Conservation (phyloP, 768 basidiomycete genomes). For the Rhodotorula paludigena region DNA sequence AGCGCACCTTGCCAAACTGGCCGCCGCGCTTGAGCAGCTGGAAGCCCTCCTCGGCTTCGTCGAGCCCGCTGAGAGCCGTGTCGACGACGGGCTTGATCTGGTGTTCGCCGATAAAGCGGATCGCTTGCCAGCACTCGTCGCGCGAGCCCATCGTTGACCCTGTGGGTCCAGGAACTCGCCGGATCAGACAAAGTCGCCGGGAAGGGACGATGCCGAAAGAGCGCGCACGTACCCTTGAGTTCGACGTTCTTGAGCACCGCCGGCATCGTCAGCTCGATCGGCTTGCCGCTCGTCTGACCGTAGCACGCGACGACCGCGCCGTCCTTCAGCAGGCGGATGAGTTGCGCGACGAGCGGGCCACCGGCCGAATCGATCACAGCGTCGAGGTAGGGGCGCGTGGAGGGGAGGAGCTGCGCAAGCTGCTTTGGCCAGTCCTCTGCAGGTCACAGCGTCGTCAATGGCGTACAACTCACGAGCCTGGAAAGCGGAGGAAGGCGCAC, state of each 20-base stretch:
- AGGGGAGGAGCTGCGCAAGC: constrained; percentile 52
- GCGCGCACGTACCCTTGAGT: constrained; percentile 58
- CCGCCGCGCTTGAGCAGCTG: constrained; percentile 59
- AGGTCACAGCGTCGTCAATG: neutral
- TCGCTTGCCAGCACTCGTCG: constrained; percentile 67
- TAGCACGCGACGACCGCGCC: constrained; percentile 40
- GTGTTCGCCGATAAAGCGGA: constrained; percentile 63
- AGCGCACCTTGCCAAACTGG: constrained; percentile 70
- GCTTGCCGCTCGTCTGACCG: constrained; percentile 52
- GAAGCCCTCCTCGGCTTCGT: constrained; percentile 64
- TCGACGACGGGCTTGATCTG: constrained; percentile 67
- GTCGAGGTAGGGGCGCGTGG: constrained; percentile 50
- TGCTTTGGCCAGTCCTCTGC: constrained; percentile 47
- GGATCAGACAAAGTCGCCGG: neutral
- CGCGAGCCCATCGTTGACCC: constrained; percentile 81
- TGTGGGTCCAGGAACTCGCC: constrained; percentile 41
- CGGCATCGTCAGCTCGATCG: constrained; percentile 67
- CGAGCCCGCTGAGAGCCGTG: constrained; percentile 64
- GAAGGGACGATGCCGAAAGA: neutral
- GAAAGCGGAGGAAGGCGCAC: constrained; percentile 48
- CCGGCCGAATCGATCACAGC: constrained; percentile 67
- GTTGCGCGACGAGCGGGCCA: constrained; percentile 59
- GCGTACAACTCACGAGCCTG: too few species aligned
- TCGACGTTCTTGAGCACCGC: constrained; percentile 70
- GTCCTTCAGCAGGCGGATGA: constrained; percentile 54